A percentile compares a stretch with the other conserved stretches of the same genome.
Evolutionary conservation across 441 rosid species (phyloP).

Genomic region (Melastoma candidum): DNA sequence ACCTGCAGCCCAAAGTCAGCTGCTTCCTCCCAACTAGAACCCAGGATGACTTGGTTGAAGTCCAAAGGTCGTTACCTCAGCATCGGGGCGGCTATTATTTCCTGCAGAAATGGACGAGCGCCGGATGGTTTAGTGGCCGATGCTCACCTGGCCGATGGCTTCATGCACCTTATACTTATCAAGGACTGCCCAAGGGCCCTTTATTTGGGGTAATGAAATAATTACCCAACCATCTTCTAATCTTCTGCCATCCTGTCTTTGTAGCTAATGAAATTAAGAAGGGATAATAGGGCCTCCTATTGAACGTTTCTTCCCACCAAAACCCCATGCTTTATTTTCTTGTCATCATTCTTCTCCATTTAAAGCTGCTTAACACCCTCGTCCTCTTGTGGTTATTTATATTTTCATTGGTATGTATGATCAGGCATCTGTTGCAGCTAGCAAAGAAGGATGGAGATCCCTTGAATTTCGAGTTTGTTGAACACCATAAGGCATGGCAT

Average conservation of each 20-base stretch:
- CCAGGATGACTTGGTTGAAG: slow-evolving; percentile 37
- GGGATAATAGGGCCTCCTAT: too few relatives aligned
- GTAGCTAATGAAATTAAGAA: background rate
- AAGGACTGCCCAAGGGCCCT: slow-evolving; percentile 76
- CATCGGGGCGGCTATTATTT: slow-evolving; percentile 78
- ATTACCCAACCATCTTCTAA: slow-evolving; percentile 3
- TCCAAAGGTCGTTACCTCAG: slow-evolving; percentile 68
- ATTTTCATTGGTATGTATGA: background rate
- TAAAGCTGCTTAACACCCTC: too few relatives aligned
- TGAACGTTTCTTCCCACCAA: background rate
- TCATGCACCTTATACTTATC: slow-evolving; percentile 76
- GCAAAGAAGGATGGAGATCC: slow-evolving; percentile 78
- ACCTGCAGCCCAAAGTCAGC: slow-evolving; percentile 39
- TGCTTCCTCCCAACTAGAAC: slow-evolving; percentile 8
- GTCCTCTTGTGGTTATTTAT: too few relatives aligned
- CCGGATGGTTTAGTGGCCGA: slow-evolving; percentile 96
- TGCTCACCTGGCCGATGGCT: slow-evolving; percentile 92
- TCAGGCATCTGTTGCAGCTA: slow-evolving; percentile 89
- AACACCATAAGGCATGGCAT: slow-evolving; percentile 60
- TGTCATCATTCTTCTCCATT: background rate
- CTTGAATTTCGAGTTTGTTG: slow-evolving; percentile 73
- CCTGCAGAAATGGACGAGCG: slow-evolving; percentile 83
- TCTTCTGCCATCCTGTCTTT: background rate
- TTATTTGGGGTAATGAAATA: slow-evolving; percentile 56
- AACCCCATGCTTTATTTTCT: background rate